A percentile compares a stretch with the other conserved stretches of the same genome.
Evolutionary conservation across 495 filamentous ascomycete genomes (phyloP).

Genomic region (Ramalina peruviana): DNA sequence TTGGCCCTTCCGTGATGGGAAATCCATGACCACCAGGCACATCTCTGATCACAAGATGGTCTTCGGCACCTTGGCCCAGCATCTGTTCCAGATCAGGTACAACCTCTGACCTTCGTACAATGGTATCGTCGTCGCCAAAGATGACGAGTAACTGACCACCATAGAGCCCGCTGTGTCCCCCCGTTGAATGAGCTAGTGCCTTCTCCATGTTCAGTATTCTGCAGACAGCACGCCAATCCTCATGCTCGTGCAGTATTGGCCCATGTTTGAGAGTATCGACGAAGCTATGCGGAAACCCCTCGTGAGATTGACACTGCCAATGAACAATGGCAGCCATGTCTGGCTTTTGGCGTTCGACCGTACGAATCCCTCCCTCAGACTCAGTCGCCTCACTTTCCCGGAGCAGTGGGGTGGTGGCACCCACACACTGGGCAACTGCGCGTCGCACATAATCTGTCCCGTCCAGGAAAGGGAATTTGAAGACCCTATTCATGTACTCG

Average conservation of each 20-base stretch:
- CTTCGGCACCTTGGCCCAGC: constrained; percentile 21
- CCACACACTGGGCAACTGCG: background rate
- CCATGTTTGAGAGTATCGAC: constrained; percentile 38
- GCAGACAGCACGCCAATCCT: constrained; percentile 32
- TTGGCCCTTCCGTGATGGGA: constrained; percentile 27
- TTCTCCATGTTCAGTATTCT: constrained; percentile 16
- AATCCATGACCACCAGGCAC: constrained; percentile 39
- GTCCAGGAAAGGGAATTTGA: constrained; percentile 8
- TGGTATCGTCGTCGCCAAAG: constrained; percentile 32
- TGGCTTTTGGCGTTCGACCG: constrained; percentile 1
- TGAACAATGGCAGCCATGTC: constrained; percentile 29
- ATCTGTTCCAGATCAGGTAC: constrained; percentile 30
- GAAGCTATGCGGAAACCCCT: constrained; percentile 42
- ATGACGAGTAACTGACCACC: constrained; percentile 33
- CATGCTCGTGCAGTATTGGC: constrained; percentile 41
- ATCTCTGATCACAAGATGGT: constrained; percentile 27
- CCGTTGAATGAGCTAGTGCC: background rate
- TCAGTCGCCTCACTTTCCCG: constrained; percentile 15
- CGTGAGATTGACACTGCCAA: constrained; percentile 43
- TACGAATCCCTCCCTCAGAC: constrained; percentile 11
- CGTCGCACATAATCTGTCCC: constrained; percentile 3
- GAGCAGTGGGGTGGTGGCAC: background rate
- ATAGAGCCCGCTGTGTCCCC: background rate
- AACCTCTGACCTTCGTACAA: constrained; percentile 30
- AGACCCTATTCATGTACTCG: constrained; percentile 11